Conservation (phyloP, 768 basidiomycete genomes). For the Mycena latifolia region DNA sequence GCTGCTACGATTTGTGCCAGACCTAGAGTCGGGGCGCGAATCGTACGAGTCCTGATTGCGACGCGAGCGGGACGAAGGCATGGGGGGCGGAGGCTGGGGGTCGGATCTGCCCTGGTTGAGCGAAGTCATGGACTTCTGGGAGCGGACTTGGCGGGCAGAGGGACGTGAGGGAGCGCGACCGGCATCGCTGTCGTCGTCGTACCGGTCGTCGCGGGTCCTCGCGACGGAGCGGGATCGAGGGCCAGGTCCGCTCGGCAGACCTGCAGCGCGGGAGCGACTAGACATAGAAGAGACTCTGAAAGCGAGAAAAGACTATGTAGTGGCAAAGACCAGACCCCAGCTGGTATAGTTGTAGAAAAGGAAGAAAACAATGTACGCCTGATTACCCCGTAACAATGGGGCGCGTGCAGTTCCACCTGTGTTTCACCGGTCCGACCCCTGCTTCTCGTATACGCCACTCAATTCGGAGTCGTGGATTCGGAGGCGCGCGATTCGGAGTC, state of each 20-base stretch:
- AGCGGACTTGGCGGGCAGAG: constrained; percentile 38
- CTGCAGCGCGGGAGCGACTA: constrained; percentile 41
- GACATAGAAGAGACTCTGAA: constrained; percentile 24
- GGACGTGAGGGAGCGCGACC: constrained; percentile 22
- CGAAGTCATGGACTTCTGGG: constrained; percentile 40
- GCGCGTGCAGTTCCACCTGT: too few relatives aligned
- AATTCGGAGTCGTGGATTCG: too few relatives aligned
- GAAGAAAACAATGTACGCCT: too few relatives aligned
- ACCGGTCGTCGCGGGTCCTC: constrained; percentile 19
- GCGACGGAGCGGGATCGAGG: constrained; percentile 53
- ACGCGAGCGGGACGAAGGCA: constrained; percentile 35
- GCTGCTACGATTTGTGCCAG: constrained; percentile 32
- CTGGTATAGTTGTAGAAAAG: constrained; percentile 1
- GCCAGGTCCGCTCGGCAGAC: constrained; percentile 54
- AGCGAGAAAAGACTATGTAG: constrained; percentile 29
- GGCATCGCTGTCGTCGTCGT: constrained; percentile 28
- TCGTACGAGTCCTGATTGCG: constrained; percentile 25
- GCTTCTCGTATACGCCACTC: too few relatives aligned
- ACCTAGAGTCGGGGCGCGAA: constrained; percentile 29
- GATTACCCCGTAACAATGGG: too few relatives aligned
- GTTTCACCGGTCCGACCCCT: too few relatives aligned
- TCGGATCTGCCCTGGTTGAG: constrained; percentile 22
- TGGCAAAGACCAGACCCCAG: constrained; percentile 37
- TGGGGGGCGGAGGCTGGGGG: constrained; percentile 17
- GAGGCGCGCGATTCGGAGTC: too few relatives aligned